phyloP scores from a whole-genome alignment of 306 rosid species.

The Prunus armeniaca region DNA sequence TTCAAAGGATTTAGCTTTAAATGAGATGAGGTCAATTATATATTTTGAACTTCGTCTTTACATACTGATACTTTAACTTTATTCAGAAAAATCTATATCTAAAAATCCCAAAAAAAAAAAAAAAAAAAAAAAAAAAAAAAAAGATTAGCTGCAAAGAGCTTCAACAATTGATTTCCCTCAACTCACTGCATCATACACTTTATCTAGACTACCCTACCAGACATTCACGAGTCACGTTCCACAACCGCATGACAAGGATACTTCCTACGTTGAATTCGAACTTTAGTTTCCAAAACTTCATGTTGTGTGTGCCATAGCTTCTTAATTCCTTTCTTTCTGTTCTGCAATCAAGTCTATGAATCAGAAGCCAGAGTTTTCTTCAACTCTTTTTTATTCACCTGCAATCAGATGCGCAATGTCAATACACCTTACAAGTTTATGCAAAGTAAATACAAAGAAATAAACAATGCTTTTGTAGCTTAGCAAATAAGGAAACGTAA shows the following conservation, averaged over 20 bases:
- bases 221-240: no score
- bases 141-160: no score
- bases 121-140: no score
- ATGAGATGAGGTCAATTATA: no score
- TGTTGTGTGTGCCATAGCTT: not conserved
- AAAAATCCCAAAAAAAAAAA: no score
- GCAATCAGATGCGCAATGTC: constrained; percentile 16
- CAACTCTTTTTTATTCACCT: constrained; percentile 89
- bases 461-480: not conserved
- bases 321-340: not conserved
- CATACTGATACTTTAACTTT: not conserved
- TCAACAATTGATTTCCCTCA: no score
- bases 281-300: not conserved
- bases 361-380: constrained; percentile 58
- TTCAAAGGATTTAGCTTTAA: no score
- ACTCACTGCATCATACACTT: no score
- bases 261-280: not conserved
- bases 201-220: not conserved
- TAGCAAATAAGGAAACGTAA: not conserved
- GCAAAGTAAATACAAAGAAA: not conserved
- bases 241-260: not conserved
- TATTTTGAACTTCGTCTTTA: not conserved
- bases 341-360: constrained; percentile 15
- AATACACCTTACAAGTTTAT: not conserved
- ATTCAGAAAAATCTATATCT: not conserved